Conservation (phyloP, 192 early-diverging fungal genomes). For the Backusella liffmaniae region DNA sequence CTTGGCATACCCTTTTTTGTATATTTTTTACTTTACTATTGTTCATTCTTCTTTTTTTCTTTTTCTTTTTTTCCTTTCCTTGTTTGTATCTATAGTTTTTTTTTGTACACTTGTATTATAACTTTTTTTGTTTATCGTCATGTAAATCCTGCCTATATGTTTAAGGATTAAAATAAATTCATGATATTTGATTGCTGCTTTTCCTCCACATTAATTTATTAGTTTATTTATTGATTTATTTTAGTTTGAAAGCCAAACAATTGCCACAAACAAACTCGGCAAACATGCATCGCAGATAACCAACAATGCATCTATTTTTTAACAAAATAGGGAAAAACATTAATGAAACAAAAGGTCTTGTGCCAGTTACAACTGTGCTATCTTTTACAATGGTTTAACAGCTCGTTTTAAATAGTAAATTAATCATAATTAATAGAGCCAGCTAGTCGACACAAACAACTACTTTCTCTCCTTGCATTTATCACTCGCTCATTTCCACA, state of each 20-base stretch:
- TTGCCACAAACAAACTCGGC: constrained; percentile 6
- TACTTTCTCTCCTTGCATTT: background rate
- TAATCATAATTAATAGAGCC: background rate
- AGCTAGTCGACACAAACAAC: background rate
- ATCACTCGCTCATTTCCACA: background rate
- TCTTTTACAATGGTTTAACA: background rate
- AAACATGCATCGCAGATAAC: background rate
- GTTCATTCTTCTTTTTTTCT: constrained; percentile 1
- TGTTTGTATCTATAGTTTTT: constrained; percentile 8
- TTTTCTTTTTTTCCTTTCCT: background rate
- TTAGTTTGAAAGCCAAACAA: background rate
- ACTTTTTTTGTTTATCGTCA: constrained; percentile 2
- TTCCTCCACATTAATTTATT: background rate
- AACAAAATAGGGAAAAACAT: constrained; percentile 3
- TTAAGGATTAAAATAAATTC: constrained; percentile 6
- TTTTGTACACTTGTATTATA: constrained; percentile 11
- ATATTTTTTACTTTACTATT: background rate
- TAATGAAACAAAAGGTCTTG: background rate
- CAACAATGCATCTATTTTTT: background rate
- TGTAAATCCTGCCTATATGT: constrained; percentile 7
- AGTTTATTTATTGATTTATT: background rate
- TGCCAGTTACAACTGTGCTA: background rate
- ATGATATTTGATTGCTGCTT: background rate
- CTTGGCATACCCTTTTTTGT: constrained; percentile 2
- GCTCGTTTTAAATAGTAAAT: background rate